A percentile compares a stretch with the other conserved stretches of the same genome.
These are phyloP conservation scores for Malassezia sp. DNA, from an alignment of 1,284 basidiomycete genomes.

Conservation along the genomic window DNA sequence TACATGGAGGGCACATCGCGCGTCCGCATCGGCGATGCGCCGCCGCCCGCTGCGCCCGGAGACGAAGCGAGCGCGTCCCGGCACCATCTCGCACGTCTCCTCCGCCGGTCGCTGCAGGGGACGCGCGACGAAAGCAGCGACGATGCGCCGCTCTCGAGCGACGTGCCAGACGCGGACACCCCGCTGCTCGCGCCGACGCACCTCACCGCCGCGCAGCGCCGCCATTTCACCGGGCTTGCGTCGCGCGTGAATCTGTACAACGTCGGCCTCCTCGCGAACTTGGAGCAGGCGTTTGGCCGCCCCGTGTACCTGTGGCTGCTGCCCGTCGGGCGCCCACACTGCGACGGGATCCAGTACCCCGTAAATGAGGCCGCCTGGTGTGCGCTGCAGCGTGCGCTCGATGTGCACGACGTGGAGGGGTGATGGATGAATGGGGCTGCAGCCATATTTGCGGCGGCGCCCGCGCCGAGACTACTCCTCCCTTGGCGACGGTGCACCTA, in stretches of 20 bases:
- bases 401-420: no score
- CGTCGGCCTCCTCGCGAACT: conserved; percentile 25
- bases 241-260: conserved; percentile 35
- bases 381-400: not conserved
- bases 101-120: not conserved
- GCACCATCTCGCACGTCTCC: not conserved
- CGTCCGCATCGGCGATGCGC: not conserved
- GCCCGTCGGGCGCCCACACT: conserved; percentile 26
- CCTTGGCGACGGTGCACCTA: conserved; percentile 2
- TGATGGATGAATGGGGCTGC: no score
- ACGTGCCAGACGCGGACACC: not conserved
- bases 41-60: no score
- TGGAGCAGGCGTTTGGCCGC: conserved; percentile 29
- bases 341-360: conserved; percentile 10
- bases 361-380: conserved; percentile 2
- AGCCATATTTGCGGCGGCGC: no score
- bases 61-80: not conserved
- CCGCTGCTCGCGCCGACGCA: not conserved
- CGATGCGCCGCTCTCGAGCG: not conserved
- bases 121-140: not conserved
- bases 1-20: conserved; percentile 40
- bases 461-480: not conserved
- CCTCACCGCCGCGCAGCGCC: not conserved
- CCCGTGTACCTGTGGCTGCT: conserved; percentile 26
- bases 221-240: not conserved